A percentile compares a stretch with the other conserved stretches of the same genome.
phyloP scores from a whole-genome alignment of 495 filamentous ascomycete species.

The Baudoinia panamericana region DNA sequence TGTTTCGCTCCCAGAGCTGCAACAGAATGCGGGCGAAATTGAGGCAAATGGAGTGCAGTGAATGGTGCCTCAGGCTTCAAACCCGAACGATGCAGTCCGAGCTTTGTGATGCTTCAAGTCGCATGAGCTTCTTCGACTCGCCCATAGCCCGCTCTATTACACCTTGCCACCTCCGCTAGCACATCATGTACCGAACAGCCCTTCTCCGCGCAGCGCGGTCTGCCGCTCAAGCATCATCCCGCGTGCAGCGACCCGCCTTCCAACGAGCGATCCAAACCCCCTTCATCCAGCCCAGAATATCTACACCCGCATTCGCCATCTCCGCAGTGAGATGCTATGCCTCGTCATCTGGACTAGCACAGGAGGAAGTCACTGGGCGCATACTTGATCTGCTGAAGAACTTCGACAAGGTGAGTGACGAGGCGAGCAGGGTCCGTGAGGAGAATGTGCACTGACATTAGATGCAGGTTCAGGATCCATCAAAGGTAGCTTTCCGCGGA shows the following conservation, averaged over 20 bases:
- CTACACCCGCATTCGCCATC: constrained; percentile 42
- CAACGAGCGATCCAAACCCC: constrained; percentile 5
- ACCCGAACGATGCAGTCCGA: too few species aligned
- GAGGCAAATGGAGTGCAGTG: too few species aligned
- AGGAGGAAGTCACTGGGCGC: constrained; percentile 77
- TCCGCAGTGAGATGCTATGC: constrained; percentile 72
- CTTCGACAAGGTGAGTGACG: constrained; percentile 81
- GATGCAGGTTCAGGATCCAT: constrained; percentile 29
- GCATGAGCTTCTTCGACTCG: too few species aligned
- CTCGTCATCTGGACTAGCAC: constrained; percentile 57
- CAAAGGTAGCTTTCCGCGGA: constrained; percentile 30
- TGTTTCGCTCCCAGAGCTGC: too few species aligned
- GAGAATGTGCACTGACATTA: background rate
- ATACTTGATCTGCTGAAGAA: constrained; percentile 84
- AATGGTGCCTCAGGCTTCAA: too few species aligned
- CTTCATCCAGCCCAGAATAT: constrained; percentile 25
- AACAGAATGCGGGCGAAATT: too few species aligned
- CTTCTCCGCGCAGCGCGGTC: constrained; percentile 50
- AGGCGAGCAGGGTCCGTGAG: constrained; percentile 7
- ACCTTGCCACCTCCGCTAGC: constrained; percentile 3
- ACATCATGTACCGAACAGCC: constrained; percentile 78
- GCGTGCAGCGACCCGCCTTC: constrained; percentile 12
- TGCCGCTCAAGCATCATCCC: constrained; percentile 9
- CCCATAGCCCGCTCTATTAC: too few species aligned
- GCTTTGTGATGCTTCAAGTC: too few species aligned